These are phyloP conservation scores for Xylaria longipes DNA, from an alignment of 495 filamentous ascomycete species.

Conservation along the genomic window DNA sequence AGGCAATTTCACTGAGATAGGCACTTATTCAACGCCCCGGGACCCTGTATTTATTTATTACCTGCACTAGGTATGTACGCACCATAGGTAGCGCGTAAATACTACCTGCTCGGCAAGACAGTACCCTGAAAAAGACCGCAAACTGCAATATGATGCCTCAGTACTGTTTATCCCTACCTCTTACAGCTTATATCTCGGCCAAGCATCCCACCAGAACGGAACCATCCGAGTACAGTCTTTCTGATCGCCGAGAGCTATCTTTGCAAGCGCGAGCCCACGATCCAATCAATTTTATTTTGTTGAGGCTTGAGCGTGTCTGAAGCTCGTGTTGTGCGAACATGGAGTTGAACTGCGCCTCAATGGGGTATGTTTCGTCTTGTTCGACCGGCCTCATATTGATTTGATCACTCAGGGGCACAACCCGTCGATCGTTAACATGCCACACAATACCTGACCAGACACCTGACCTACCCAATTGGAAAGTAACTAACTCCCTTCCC, in stretches of 20 bases:
- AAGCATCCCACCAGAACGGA: conserved; percentile 8
- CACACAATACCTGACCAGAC: too few relatives aligned
- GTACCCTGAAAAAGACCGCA: neutral
- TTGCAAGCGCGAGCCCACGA: neutral
- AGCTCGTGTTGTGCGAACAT: neutral
- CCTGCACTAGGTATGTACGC: too few relatives aligned
- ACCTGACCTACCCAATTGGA: neutral
- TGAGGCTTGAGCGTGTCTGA: neutral
- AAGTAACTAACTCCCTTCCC: neutral
- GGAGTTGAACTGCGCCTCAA: conserved; percentile 15
- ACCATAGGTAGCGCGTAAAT: too few relatives aligned
- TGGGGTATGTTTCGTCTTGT: conserved; percentile 14
- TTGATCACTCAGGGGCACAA: neutral
- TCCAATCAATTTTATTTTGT: conserved; percentile 22
- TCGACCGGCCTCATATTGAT: conserved; percentile 11
- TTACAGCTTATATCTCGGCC: neutral
- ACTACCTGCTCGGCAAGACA: too few relatives aligned
- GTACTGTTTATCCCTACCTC: neutral
- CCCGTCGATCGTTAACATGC: too few relatives aligned
- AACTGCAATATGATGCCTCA: neutral
- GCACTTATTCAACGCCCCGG: too few relatives aligned
- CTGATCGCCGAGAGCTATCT: neutral
- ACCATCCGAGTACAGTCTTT: neutral
- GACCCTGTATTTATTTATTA: too few relatives aligned
- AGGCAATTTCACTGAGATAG: neutral